Base-by-base conservation (phyloP, 345 rosid genomes). In the Citrus australasica region DNA sequence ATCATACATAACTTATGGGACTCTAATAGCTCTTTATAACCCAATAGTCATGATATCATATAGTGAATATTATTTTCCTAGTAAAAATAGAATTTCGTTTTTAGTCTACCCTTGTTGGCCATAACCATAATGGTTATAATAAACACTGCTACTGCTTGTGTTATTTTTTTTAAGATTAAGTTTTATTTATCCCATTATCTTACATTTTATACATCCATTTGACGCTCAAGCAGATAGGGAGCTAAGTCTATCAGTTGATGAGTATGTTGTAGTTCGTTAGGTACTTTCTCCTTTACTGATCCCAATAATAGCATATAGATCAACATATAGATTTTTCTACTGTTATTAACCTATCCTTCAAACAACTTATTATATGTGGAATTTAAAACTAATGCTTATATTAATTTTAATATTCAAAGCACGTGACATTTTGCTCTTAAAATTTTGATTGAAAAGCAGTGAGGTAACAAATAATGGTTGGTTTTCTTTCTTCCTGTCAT, bases 171-270 rank as follows among this genome's bases (percentile, higher is more conserved):
- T 28, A 22, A 38, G 7, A 38, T 55, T 32, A 14, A 53, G 19
- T 14, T 32, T 70, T 48, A 58, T 19, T 37, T 33, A 32, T 30
- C 38, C 59, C 27, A 70, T 35, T n/a, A 11, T 17, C 35, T 62
- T 67, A 32, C 82, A 95, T 98, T 98, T 90, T 73, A 84, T 93
- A 59, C 99, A 93, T 84, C 86, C 96, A 56, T 95, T 95, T 68
- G 98, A 95, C 81, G 95, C 30, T 38, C 90, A 93, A 86, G 90
- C 95, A 3, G 93, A 87, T 42, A 95, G 97, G 28, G 99, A 95
- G 82, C 78, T 95, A 27, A 91, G 90, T 79, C 90, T 95, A 5
- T 88, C 85, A 2, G 83, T 92, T 32, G 96, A 87, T 81, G 97
- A 95, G 63, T 92, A 86, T 80, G 95, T 93, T 33, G 86, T 92